Base-by-base conservation (phyloP, 2,329 filamentous ascomycete genomes). In the Colletotrichum paranaense region DNA sequence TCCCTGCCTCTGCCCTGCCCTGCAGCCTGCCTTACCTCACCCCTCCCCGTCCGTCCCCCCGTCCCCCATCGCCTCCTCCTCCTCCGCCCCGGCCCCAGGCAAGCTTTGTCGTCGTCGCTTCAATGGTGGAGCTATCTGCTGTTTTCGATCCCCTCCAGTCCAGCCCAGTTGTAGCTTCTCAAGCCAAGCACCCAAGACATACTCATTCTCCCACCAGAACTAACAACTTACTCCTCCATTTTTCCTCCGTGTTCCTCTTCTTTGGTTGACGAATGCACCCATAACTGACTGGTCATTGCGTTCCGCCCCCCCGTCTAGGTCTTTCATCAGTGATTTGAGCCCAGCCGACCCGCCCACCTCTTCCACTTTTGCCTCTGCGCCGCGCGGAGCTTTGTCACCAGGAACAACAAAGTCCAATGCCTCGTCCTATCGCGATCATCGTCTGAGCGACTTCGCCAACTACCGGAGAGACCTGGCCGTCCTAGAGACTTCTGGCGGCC, bases 401-500 rank as follows among this genome's bases (percentile, higher is more conserved):
- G 76, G 83, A 72, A 85, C 85, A 73, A 83, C 85, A 60, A 81
- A 82, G 75, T 83, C 84, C 70, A 83, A 82, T 78, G 84, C 85
- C 76, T 86, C 89, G 76, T 81, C 85, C 76, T 89, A 89, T 85
- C 88, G 88, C 81, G 89, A 89, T 75, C 88, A 87, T 78, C 86
- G 88, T 76, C 81, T 88, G 79, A 89, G 87, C 84, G 91, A 92
- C 79, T 88, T 94, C 77, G 86, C 86, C 80, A 92, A 93, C 80
- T 92, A 94, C 80, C 91, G 92, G 78, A 92, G 92, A 84, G 92
- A 94, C 78, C 88, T 94, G 69, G 88, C 91, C 77, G 89, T 92
- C 72, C 86, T 94, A 78, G 92, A 94, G 75, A 88, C 89, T 42
- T 86, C 88, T 72, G 88, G 90, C 75, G 85, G 83, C 75, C 85